phyloP scores from a whole-genome alignment of 768 basidiomycete species.

The Galerina marginata region DNA sequence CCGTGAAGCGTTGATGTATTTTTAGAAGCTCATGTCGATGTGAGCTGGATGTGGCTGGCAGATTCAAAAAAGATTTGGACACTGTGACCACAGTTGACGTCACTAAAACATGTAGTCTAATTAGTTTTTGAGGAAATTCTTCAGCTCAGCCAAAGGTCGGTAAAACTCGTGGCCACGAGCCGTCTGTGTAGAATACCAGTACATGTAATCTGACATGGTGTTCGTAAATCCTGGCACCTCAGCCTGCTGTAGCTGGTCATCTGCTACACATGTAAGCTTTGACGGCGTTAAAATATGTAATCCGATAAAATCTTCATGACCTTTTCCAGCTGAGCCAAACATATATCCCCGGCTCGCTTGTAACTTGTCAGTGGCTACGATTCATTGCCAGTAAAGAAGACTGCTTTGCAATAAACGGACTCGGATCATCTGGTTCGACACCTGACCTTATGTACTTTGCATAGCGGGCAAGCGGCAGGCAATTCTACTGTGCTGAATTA shows the following conservation, averaged over 20 bases:
- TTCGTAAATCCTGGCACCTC: background rate
- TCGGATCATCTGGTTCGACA: too few relatives aligned
- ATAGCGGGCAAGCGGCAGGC: too few relatives aligned
- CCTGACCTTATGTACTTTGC: too few relatives aligned
- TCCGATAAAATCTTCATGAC: too few relatives aligned
- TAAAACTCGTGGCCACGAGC: background rate
- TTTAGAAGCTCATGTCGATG: background rate
- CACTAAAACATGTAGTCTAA: background rate
- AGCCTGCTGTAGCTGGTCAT: too few relatives aligned
- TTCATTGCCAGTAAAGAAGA: too few relatives aligned
- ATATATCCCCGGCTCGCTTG: background rate
- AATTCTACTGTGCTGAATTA: too few relatives aligned
- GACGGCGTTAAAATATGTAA: too few relatives aligned
- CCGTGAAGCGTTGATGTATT: conserved; percentile 3
- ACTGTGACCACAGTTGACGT: background rate
- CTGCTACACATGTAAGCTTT: too few relatives aligned
- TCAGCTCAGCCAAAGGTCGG: too few relatives aligned
- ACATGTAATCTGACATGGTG: background rate
- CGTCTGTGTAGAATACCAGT: background rate
- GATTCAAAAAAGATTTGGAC: background rate
- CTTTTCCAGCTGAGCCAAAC: background rate
- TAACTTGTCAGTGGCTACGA: too few relatives aligned
- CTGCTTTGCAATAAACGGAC: too few relatives aligned
- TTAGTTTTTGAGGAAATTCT: background rate
- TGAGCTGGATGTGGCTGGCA: conserved; percentile 4